Conservation (phyloP, 2,329 filamentous ascomycete genomes). For the Aspergillus sp. region DNA sequence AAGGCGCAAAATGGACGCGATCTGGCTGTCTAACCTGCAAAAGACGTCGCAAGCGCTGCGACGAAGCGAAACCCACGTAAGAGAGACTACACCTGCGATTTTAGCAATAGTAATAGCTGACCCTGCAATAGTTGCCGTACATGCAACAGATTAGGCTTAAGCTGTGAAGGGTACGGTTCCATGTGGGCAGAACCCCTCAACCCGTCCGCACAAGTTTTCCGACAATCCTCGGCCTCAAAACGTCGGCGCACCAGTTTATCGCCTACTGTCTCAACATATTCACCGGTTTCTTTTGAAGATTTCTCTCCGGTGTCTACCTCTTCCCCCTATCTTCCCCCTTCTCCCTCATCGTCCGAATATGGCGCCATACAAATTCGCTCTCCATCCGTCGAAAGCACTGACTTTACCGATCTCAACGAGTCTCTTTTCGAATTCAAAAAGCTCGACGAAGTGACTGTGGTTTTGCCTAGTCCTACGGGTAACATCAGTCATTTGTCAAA, state of each 20-base stretch:
- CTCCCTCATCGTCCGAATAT: conserved; percentile 4
- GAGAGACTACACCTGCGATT: background rate
- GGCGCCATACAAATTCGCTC: background rate
- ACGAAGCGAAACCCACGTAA: conserved; percentile 37
- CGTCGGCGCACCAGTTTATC: conserved; percentile 20
- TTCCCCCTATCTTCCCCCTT: conserved; percentile 3
- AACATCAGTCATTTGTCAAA: conserved; percentile 26
- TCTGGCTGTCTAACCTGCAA: conserved; percentile 42
- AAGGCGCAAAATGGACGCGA: conserved; percentile 35
- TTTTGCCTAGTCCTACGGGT: conserved; percentile 15
- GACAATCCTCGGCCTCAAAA: conserved; percentile 18
- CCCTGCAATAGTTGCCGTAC: conserved; percentile 27
- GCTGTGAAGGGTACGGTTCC: conserved; percentile 38
- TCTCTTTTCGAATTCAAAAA: background rate
- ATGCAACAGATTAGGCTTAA: conserved; percentile 31
- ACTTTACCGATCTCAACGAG: background rate
- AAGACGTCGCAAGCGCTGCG: conserved; percentile 36
- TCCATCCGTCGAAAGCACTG: background rate
- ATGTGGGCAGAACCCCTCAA: conserved; percentile 35
- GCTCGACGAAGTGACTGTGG: conserved; percentile 7
- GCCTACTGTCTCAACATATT: conserved; percentile 13
- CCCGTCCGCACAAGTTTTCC: conserved; percentile 30
- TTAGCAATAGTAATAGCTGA: background rate
- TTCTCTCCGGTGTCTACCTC: conserved; percentile 9
- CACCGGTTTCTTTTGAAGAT: conserved; percentile 11